Evolutionary conservation across 2,329 filamentous ascomycete genomes (phyloP), one percentile per base, ranked within the genome.

Genomic region (Daldinia sp.): DNA sequence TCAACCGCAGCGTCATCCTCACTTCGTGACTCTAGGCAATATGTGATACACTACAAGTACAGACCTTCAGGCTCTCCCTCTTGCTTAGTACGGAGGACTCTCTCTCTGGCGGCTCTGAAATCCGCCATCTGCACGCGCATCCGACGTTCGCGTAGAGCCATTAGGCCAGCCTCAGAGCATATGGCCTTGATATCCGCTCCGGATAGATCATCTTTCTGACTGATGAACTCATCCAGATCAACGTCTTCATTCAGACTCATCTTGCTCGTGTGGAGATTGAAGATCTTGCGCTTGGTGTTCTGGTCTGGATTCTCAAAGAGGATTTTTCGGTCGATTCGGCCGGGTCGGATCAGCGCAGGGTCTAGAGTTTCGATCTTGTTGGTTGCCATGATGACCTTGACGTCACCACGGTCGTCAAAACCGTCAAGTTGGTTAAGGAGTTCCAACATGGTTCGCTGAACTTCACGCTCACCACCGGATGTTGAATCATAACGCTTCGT

Each of bases 51-150:
- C 79, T 98, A 99, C 92, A 99, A 90, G 85, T 99, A 99, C 88
- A 99, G 84, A 75, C 96, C 96, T 84, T 99, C 96, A 0, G 97
- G 96, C 83, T 98, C 97, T 74, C 95, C 95, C 85, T 99, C 96
- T 78, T 92, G 96, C 90, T 99, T 99, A 56, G 97, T 99, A 85
- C 97, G 97, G 81, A 99, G 87, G 70, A 99, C 97, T 73, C 93
- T 90, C 83, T 99, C 96, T 75, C 95, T 89, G 26, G 96, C 96
- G 63, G 93, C 87, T 63, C 96, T 87, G 87, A 99, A 99, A 82
- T 99, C 96, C 6, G 94, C 93, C 96, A 99, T 99, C 82, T 98
- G 95, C 65, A 99, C 96, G 63, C 95, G 90, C 96, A 99, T 99
- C 78, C 96, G 90, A 72, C 96, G 89, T 85, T 99, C 96, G 74